A percentile compares a stretch with the other conserved stretches of the same genome.
Conservation (phyloP, 306 rosid genomes). For the Sicyos edulis region DNA sequence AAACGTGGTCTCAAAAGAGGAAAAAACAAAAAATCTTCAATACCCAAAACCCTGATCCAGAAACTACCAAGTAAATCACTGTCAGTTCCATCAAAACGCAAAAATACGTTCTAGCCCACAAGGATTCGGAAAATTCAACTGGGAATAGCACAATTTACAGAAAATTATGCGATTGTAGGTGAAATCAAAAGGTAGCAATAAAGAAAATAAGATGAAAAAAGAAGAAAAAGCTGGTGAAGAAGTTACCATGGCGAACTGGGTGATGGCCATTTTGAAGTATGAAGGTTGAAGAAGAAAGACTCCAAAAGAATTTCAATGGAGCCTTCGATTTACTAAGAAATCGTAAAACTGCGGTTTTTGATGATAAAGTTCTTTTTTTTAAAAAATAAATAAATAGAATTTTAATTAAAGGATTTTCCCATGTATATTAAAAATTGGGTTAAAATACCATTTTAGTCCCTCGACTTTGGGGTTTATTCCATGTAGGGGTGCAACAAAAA, state of each 20-base stretch:
- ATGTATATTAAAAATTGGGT: too few species aligned
- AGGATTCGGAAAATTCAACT: neutral
- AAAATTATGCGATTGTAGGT: neutral
- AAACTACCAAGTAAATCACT: neutral
- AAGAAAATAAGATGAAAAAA: neutral
- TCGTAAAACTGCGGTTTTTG: neutral
- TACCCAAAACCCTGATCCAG: conserved; percentile 4
- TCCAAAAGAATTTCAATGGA: neutral
- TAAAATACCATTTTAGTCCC: too few species aligned
- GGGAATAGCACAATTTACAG: neutral
- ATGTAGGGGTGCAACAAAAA: too few species aligned
- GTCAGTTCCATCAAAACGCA: neutral
- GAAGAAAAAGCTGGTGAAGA: conserved; percentile 11
- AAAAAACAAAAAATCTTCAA: neutral
- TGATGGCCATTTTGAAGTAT: conserved; percentile 42
- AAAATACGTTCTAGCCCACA: neutral
- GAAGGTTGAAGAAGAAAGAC: neutral
- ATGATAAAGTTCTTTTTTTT: neutral
- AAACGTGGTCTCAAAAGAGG: neutral
- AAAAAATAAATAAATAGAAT: too few species aligned
- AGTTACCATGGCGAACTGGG: conserved; percentile 87
- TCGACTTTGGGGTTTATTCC: too few species aligned
- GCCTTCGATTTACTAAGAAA: conserved; percentile 1
- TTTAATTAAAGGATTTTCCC: too few species aligned
- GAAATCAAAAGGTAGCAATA: neutral